phyloP scores from a whole-genome alignment of 768 basidiomycete species.

The Xerocomus spinulosus region DNA sequence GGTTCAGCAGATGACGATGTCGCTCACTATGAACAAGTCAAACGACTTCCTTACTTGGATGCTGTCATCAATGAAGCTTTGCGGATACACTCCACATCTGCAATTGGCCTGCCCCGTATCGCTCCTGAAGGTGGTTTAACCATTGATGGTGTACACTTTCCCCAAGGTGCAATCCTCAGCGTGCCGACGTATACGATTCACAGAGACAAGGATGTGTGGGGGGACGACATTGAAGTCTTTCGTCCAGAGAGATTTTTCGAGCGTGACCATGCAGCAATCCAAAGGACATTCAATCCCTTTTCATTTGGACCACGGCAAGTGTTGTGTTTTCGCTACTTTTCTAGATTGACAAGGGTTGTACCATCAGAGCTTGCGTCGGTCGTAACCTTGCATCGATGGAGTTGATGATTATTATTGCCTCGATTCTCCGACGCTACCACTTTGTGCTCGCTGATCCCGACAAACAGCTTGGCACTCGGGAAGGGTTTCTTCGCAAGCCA shows the following conservation, averaged over 20 bases:
- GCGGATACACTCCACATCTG: constrained; percentile 79
- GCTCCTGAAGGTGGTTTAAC: constrained; percentile 72
- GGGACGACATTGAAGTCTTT: constrained; percentile 67
- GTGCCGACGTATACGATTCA: constrained; percentile 85
- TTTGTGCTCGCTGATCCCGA: constrained; percentile 62
- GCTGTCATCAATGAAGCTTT: constrained; percentile 87
- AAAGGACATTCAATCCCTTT: constrained; percentile 81
- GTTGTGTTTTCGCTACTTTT: not conserved
- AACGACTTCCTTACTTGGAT: constrained; percentile 72
- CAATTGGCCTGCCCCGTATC: constrained; percentile 76
- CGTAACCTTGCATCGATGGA: constrained; percentile 79
- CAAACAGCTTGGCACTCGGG: constrained; percentile 65
- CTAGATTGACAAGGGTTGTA: constrained; percentile 4
- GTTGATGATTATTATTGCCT: constrained; percentile 74
- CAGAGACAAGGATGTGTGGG: constrained; percentile 69
- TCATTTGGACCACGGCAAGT: constrained; percentile 72
- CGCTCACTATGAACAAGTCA: constrained; percentile 62
- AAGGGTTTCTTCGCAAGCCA: constrained; percentile 89
- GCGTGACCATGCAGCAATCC: constrained; percentile 51
- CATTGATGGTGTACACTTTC: constrained; percentile 50
- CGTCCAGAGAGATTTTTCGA: constrained; percentile 88
- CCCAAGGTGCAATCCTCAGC: constrained; percentile 69
- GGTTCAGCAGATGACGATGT: constrained; percentile 57
- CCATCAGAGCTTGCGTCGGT: constrained; percentile 71
- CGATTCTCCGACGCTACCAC: constrained; percentile 70